A percentile compares a stretch with the other conserved stretches of the same genome.
These are phyloP conservation scores for Plasmodium reichenowi DNA, from an alignment of 169 alveolate genomes.

Conservation along the genomic window DNA sequence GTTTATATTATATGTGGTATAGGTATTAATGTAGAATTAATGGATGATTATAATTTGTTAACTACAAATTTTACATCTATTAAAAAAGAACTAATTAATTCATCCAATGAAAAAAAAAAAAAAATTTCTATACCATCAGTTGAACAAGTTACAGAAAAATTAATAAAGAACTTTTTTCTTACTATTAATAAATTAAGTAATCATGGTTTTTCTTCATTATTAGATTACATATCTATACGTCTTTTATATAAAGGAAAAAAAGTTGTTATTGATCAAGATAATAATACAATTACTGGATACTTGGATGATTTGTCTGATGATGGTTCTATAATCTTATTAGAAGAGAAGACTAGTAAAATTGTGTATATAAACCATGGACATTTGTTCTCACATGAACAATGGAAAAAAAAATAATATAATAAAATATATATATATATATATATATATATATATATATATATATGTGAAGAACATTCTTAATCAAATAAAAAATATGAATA, in stretches of 20 bases:
- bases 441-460: background rate
- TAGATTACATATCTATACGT: slow-evolving; percentile 30
- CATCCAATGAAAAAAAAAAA: background rate
- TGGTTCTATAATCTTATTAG: slow-evolving; percentile 8
- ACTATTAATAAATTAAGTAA: background rate
- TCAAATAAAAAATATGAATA: no score
- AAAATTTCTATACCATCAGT: slow-evolving; percentile 22
- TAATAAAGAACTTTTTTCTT: slow-evolving; percentile 12
- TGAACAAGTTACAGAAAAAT: slow-evolving; percentile 40
- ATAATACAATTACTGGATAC: slow-evolving; percentile 9
- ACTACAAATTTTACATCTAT: slow-evolving; percentile 27
- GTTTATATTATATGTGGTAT: slow-evolving; percentile 52
- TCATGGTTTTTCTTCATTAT: slow-evolving; percentile 9
- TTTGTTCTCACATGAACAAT: slow-evolving; percentile 15
- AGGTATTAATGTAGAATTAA: slow-evolving; percentile 49
- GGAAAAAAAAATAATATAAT: background rate
- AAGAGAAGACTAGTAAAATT: background rate
- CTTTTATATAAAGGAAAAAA: slow-evolving; percentile 16
- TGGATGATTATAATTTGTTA: slow-evolving; percentile 13
- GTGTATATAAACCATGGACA: slow-evolving; percentile 28
- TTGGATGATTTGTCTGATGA: slow-evolving; percentile 16
- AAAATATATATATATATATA: background rate
- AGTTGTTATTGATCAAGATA: slow-evolving; percentile 18
- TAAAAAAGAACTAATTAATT: slow-evolving; percentile 24
- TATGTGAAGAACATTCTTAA: no score